Conservation (phyloP, 2,329 filamentous ascomycete species). For the Magnaporthales sp. region DNA sequence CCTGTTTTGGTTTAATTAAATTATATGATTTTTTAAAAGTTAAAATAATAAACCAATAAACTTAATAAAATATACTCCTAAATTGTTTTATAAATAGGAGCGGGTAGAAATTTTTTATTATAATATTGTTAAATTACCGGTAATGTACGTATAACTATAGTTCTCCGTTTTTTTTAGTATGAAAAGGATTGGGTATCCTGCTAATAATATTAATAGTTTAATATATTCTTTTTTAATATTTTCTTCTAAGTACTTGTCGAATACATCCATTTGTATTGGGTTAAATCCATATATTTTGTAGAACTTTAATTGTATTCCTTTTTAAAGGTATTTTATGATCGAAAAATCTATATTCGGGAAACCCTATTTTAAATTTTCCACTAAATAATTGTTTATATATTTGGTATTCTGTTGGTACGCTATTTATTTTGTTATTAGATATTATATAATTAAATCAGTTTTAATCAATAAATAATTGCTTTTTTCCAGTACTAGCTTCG, state of each 20-base stretch:
- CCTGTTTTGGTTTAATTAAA: not conserved
- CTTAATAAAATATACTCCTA: too few relatives aligned
- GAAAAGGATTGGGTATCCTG: too few relatives aligned
- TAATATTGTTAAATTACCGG: not conserved
- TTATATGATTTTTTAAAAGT: not conserved
- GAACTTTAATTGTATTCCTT: not conserved
- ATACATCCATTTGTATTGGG: not conserved
- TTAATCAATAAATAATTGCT: not conserved
- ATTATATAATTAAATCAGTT: not conserved
- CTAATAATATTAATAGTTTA: too few relatives aligned
- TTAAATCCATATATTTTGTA: not conserved
- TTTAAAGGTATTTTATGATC: not conserved
- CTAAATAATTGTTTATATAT: not conserved
- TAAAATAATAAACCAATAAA: too few relatives aligned
- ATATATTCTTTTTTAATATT: not conserved
- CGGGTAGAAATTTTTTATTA: not conserved
- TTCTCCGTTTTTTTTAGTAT: too few relatives aligned
- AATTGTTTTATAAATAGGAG: too few relatives aligned
- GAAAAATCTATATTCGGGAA: not conserved
- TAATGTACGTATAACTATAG: too few relatives aligned
- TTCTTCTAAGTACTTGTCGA: not conserved
- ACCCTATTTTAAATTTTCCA: not conserved
- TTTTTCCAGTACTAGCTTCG: too few relatives aligned
- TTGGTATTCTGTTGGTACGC: too few relatives aligned
- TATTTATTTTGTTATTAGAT: too few relatives aligned